Base-by-base conservation (phyloP, 1,284 basidiomycete species). In the Pseudozyma sp. region DNA sequence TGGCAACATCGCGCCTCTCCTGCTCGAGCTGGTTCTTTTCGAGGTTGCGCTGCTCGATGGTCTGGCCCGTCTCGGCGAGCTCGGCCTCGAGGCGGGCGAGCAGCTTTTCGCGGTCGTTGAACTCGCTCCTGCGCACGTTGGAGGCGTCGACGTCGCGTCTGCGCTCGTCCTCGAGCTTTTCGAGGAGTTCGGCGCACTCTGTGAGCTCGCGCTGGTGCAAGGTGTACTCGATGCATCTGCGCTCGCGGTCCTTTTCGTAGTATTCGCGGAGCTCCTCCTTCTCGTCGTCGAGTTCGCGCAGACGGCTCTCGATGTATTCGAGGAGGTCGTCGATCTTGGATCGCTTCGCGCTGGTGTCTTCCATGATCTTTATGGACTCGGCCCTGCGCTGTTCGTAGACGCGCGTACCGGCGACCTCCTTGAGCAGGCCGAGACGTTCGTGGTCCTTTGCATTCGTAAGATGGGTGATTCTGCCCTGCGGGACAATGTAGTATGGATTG, bases 401-500 rank as follows among this genome's bases (percentile, higher is more conserved):
- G 79, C 97, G 94, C 0, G 97, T 99, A 1, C 97, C 97, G 0
- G 97, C 97, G 0, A 99, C 96, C 85, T 99, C 97, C 83, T 99
- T 99, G 52, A 99, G 88, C 16, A 99, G 88, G 0, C 92, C 90
- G 5, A 99, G 88, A 2, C 97, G 90, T 84, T 99, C 96, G 68
- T 92, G 90, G 81, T 99, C 97, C 85, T 97, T 97, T 40, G 96
- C 95, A 77, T 99, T 99, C 7, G 97, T 99, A 16, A 99, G 87
- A 34, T 93, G 91, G 0, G 96, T 98, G 80, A 99, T 98, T 92
- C 96, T 88, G 64, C 96, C 96, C 87, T 99, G 96, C 0, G 96
- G 96, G 0, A 99, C 96, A 72, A 99, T 99, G 83, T 99, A 99
- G 86, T 99, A 99, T 0, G 97, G 97, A 81, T 99, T 99, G 39